phyloP scores from a whole-genome alignment of 1,284 basidiomycete species.

The Malassezia sp. region DNA sequence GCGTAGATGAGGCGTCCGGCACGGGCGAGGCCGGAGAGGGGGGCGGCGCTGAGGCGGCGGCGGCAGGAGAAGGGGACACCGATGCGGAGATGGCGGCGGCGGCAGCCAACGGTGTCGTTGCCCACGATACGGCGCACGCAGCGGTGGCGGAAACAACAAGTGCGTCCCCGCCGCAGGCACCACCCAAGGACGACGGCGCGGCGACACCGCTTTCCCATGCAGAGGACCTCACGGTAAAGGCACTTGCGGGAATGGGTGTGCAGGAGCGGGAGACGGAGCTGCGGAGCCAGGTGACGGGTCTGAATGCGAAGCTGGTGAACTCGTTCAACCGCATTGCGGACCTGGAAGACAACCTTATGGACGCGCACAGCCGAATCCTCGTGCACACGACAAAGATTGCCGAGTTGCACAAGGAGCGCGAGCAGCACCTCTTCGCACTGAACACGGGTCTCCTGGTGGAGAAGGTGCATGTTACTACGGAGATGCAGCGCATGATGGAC shows the following conservation, averaged over 20 bases:
- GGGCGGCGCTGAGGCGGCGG: too few species aligned
- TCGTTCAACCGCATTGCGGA: conserved; percentile 84
- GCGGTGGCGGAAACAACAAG: background rate
- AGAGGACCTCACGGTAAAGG: background rate
- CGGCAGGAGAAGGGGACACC: too few species aligned
- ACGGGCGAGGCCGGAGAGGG: too few species aligned
- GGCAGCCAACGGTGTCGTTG: background rate
- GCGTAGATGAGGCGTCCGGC: too few species aligned
- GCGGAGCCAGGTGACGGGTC: conserved; percentile 73
- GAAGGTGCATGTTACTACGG: conserved; percentile 71
- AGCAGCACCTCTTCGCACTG: conserved; percentile 47
- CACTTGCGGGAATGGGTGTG: conserved; percentile 43
- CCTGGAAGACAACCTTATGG: conserved; percentile 79
- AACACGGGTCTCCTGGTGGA: conserved; percentile 79
- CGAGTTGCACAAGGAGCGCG: conserved; percentile 53
- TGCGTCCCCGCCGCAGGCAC: background rate
- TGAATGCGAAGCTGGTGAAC: conserved; percentile 81
- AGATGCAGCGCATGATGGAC: conserved; percentile 87
- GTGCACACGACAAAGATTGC: conserved; percentile 27
- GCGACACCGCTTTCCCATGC: background rate
- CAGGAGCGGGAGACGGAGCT: conserved; percentile 72
- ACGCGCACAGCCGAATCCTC: conserved; percentile 61
- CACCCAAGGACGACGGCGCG: background rate
- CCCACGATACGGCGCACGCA: background rate
- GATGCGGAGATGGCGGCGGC: background rate